Percentiles rank a stretch among this genome's conserved stretches.
These are phyloP conservation scores for Protomyces pachydermus DNA, from an alignment of 1,139 yeast species.

Conservation along the genomic window DNA sequence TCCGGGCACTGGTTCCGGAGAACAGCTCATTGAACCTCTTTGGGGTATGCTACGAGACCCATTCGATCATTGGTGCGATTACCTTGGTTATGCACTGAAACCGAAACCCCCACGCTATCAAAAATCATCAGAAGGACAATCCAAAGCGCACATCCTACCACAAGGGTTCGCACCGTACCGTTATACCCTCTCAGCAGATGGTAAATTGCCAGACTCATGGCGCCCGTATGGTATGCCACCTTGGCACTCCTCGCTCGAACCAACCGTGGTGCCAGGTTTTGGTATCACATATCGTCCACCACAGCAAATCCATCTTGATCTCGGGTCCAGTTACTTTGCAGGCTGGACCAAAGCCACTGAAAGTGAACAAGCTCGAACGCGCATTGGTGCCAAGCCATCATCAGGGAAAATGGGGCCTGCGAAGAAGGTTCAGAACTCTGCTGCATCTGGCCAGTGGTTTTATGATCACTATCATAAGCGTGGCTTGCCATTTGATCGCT, in stretches of 20 bases:
- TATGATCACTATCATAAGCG: conserved; percentile 15
- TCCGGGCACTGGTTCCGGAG: conserved; percentile 12
- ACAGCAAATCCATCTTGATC: conserved; percentile 6
- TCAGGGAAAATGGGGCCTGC: not conserved
- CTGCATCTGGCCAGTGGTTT: conserved; percentile 17
- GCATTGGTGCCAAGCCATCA: not conserved
- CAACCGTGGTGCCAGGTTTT: not conserved
- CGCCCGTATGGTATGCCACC: conserved; percentile 17
- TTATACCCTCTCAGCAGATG: conserved; percentile 2
- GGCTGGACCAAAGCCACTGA: conserved; percentile 4
- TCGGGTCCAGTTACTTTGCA: conserved; percentile 19
- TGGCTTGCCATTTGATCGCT: conserved; percentile 13
- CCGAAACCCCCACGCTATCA: not conserved
- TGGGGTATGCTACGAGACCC: conserved; percentile 26
- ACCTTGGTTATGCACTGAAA: not conserved
- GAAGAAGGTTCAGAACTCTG: not conserved
- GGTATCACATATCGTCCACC: conserved; percentile 5
- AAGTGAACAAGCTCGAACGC: not conserved
- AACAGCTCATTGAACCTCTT: conserved; percentile 21
- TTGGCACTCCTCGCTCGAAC: conserved; percentile 11
- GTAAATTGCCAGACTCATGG: not conserved
- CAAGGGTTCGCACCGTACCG: conserved; percentile 19
- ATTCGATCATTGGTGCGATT: conserved; percentile 7
- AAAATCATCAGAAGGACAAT: not conserved
- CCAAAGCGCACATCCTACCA: conserved; percentile 14